Base-by-base conservation (phyloP, 495 filamentous ascomycete genomes). In the Lentithecium fluviatile region DNA sequence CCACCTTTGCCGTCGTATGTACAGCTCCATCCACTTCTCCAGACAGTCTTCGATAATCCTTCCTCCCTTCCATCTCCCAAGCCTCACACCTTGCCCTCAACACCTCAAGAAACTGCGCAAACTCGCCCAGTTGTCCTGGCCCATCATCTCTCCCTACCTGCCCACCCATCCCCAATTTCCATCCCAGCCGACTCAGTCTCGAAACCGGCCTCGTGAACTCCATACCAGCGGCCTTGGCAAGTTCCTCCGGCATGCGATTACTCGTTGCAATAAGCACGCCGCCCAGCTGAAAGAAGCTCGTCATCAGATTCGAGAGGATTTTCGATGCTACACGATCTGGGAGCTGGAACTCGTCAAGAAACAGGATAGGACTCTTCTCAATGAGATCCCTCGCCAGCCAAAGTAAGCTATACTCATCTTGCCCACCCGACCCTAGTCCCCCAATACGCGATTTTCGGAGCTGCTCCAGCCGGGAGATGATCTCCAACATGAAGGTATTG, bases 401-500 rank as follows among this genome's bases (percentile, higher is more conserved):
- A 2, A 91, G 70, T 19, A 89, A 69, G 0, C 82, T 83, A 64
- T 88, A 80, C 56, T 88, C 84, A 1, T 81, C 74, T 54, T 76
- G 64, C 2, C 69, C 67, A 38, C 52, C 65, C 5, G 12, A 11
- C 8, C 43, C 46, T 7, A 40, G 15, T 12, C 25, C 26, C 6
- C 13, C 7, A 2, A 52, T 40, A 24, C 64, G 56, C 8, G 59
- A 38, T 20, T 51, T 63, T 8, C 69, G 60, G 23, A 85, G 76
- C 32, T 74, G 68, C 62, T 89, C 88, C 3, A 90, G 71, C 34
- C 76, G 79, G 2, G 85, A 83, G 25, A 88, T 72, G 1, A 79
- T 83, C 56, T 89, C 80, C 8, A 89, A 71, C 85, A 89, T 89
- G 61, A 90, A 90, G 0, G 83, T 87, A 68, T 87, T 86, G 72